phyloP scores from a whole-genome alignment of 2,329 filamentous ascomycete species.

The Diaporthe velutina region DNA sequence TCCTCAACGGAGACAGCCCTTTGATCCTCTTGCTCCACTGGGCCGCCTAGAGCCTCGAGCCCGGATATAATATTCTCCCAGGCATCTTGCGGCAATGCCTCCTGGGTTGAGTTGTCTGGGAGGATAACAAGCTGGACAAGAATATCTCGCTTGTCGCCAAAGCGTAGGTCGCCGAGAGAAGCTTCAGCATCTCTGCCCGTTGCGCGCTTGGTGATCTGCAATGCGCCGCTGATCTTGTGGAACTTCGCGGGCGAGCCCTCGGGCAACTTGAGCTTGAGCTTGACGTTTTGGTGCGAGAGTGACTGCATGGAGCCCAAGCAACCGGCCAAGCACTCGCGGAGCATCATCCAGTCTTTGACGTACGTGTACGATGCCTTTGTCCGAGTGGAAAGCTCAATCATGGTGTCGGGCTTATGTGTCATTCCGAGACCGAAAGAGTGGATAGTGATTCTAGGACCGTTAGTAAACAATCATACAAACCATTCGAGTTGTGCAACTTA shows the following conservation, averaged over 20 bases:
- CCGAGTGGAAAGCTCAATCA: constrained; percentile 95
- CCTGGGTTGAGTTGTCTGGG: constrained; percentile 85
- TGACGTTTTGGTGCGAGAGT: constrained; percentile 97
- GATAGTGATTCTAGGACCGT: constrained; percentile 80
- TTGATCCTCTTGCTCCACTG: constrained; percentile 87
- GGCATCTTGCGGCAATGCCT: constrained; percentile 89
- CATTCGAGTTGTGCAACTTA: constrained; percentile 60
- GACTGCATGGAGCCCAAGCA: constrained; percentile 93
- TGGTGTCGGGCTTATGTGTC: constrained; percentile 98
- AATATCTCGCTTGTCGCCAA: constrained; percentile 94
- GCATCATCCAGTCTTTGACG: constrained; percentile 99
- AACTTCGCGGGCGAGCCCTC: constrained; percentile 98
- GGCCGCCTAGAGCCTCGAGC: constrained; percentile 90
- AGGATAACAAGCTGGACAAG: constrained; percentile 94
- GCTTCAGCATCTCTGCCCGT: constrained; percentile 96
- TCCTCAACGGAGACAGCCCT: constrained; percentile 90
- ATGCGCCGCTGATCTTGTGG: constrained; percentile 95
- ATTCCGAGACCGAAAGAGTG: constrained; percentile 96
- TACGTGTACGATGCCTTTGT: constrained; percentile 99
- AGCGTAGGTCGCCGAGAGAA: constrained; percentile 89
- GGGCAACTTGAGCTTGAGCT: constrained; percentile 91
- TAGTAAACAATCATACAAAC: constrained; percentile 39
- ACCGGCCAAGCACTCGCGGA: constrained; percentile 93
- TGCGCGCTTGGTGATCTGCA: constrained; percentile 96
- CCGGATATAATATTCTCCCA: constrained; percentile 99